phyloP scores from a whole-genome alignment of 768 basidiomycete species.

The Russula olivacea region DNA sequence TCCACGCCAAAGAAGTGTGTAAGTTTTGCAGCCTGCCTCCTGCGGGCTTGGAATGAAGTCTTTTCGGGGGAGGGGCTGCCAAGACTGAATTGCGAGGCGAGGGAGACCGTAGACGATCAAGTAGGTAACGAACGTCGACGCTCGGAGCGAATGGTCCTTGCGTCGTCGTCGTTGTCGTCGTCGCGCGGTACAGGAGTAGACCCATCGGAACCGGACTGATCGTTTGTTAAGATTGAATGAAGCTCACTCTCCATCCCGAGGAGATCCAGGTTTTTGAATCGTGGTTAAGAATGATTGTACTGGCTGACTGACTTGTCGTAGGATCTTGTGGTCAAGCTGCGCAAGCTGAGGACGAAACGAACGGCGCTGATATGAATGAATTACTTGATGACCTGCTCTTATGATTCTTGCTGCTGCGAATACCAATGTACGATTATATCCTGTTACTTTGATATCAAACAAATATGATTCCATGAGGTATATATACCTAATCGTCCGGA shows the following conservation, averaged over 20 bases:
- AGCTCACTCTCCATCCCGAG: slow-evolving; percentile 58
- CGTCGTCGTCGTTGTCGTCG: slow-evolving; percentile 5
- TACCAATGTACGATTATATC: slow-evolving; percentile 18
- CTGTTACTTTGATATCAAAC: slow-evolving; percentile 11
- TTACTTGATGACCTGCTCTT: slow-evolving; percentile 11
- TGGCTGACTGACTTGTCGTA: slow-evolving; percentile 18
- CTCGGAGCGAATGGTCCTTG: slow-evolving; percentile 16
- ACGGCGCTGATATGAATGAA: slow-evolving; percentile 27
- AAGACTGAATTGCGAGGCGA: slow-evolving; percentile 47
- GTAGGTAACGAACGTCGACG: slow-evolving; percentile 52
- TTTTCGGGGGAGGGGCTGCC: slow-evolving; percentile 38
- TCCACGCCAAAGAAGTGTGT: slow-evolving; percentile 85
- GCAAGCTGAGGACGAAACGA: slow-evolving; percentile 51
- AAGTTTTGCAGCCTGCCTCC: slow-evolving; percentile 74
- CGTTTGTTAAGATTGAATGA: slow-evolving; percentile 54
- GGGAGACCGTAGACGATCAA: slow-evolving; percentile 53
- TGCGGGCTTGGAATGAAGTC: slow-evolving; percentile 60
- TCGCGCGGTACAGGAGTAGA: slow-evolving; percentile 22
- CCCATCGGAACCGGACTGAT: slow-evolving; percentile 10
- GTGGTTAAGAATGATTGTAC: not conserved
- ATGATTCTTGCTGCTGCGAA: slow-evolving; percentile 27
- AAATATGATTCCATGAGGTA: slow-evolving; percentile 7
- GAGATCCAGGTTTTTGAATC: slow-evolving; percentile 59
- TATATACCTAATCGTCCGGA: slow-evolving; percentile 8
- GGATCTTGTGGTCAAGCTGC: slow-evolving; percentile 44